A percentile compares a stretch with the other conserved stretches of the same genome.
Evolutionary conservation across 169 alveolate species (phyloP).

Genomic region (Babesia bigemina): DNA sequence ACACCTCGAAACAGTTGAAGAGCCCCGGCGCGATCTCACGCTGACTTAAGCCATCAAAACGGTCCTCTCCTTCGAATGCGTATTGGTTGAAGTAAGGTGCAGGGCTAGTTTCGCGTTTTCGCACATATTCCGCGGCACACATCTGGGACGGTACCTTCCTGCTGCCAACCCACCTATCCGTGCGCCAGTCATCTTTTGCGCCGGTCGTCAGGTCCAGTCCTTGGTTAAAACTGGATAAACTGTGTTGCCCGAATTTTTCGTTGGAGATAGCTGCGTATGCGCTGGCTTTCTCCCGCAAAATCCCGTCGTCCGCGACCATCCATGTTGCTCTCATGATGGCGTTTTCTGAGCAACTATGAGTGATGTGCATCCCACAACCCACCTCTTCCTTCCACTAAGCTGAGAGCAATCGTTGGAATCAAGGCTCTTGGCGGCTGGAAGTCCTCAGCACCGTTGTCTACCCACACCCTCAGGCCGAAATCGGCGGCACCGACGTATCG

Average conservation of each 20-base stretch:
- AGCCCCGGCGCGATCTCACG: conserved; percentile 22
- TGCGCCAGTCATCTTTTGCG: conserved; percentile 35
- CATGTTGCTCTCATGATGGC: conserved; percentile 41
- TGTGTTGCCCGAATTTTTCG: conserved; percentile 26
- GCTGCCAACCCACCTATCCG: conserved; percentile 52
- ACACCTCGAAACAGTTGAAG: conserved; percentile 73
- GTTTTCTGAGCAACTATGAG: conserved; percentile 8
- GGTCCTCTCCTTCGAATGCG: conserved; percentile 12
- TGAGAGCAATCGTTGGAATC: conserved; percentile 33
- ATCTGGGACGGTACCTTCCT: conserved; percentile 48
- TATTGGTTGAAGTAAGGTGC: conserved; percentile 26
- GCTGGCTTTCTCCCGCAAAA: conserved; percentile 1
- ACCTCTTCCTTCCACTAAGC: conserved; percentile 7
- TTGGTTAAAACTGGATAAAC: conserved; percentile 25
- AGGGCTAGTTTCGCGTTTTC: background rate
- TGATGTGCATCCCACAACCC: background rate
- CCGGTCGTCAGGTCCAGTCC: background rate
- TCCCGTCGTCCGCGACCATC: conserved; percentile 61
- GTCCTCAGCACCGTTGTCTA: conserved; percentile 67
- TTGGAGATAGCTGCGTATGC: conserved; percentile 59
- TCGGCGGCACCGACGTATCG: conserved; percentile 64
- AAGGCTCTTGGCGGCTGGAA: conserved; percentile 59
- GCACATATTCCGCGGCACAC: conserved; percentile 12
- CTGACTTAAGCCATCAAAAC: conserved; percentile 41
- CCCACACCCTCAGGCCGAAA: conserved; percentile 69